Percentiles rank a stretch among this genome's conserved stretches.
Evolutionary conservation across 805 yeast genomes (phyloP).

Genomic region (Cyberlindnera euphorbiiphila): DNA sequence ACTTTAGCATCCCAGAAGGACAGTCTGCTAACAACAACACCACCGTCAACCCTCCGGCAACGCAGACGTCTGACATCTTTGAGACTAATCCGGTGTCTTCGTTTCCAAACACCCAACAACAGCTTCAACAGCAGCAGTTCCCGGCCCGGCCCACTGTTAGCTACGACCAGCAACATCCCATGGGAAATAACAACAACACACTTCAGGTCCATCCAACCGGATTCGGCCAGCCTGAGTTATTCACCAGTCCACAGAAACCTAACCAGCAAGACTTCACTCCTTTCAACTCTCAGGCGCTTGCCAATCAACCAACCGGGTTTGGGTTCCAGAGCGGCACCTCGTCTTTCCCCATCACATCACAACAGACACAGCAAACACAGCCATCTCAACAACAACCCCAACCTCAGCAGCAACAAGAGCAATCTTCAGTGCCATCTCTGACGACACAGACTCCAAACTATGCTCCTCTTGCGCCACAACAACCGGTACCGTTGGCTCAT

Average conservation of each 20-base stretch:
- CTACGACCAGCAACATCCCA: not conserved
- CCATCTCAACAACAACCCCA: constrained; percentile 29
- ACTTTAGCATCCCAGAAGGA: constrained; percentile 65
- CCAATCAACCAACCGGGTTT: constrained; percentile 28
- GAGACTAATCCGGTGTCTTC: constrained; percentile 31
- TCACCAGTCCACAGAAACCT: constrained; percentile 18
- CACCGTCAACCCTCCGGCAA: not conserved
- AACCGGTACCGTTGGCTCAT: constrained; percentile 14
- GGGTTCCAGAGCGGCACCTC: constrained; percentile 23
- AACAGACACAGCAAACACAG: constrained; percentile 28
- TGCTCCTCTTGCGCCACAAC: constrained; percentile 1
- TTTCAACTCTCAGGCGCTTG: constrained; percentile 8
- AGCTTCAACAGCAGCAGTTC: constrained; percentile 4
- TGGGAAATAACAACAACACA: not conserved
- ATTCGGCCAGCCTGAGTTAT: constrained; percentile 13
- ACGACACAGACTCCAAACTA: no score
- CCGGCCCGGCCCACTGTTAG: constrained; percentile 1
- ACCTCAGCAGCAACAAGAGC: constrained; percentile 23
- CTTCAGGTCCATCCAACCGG: constrained; percentile 13
- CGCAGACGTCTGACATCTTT: constrained; percentile 15
- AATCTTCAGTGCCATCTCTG: constrained; percentile 1
- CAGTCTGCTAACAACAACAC: constrained; percentile 7
- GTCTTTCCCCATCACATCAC: no score
- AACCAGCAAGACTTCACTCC: constrained; percentile 7
- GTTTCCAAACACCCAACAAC: not conserved